Evolutionary conservation across 2,329 filamentous ascomycete species (phyloP).

Genomic region (Cytospora leucostoma): DNA sequence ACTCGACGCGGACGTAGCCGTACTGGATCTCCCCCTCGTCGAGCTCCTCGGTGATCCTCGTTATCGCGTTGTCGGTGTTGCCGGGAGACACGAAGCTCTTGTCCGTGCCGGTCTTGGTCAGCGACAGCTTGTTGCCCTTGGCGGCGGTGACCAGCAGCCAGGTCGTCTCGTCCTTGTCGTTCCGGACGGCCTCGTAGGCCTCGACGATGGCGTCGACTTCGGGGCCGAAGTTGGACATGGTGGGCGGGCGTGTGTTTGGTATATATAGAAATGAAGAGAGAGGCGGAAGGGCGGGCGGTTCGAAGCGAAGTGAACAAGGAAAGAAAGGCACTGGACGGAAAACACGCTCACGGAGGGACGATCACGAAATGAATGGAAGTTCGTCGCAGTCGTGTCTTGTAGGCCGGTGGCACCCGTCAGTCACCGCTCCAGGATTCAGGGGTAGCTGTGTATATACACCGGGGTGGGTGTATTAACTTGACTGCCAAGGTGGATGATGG

Average conservation of each 20-base stretch:
- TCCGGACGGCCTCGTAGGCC: constrained; percentile 68
- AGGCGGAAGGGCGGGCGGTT: neutral
- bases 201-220: constrained; percentile 52
- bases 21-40: constrained; percentile 65
- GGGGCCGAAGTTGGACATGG: constrained; percentile 60
- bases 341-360: neutral
- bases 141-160: constrained; percentile 65
- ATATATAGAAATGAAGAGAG: neutral
- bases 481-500: neutral
- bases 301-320: neutral
- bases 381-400: constrained; percentile 22
- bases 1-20: constrained; percentile 66
- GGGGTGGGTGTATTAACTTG: neutral
- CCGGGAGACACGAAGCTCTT: constrained; percentile 60
- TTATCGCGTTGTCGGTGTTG: constrained; percentile 65
- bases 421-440: constrained; percentile 1
- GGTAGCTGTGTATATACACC: neutral
- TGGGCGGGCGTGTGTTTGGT: constrained; percentile 20
- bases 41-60: constrained; percentile 54
- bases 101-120: constrained; percentile 60
- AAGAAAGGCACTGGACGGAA: neutral
- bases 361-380: neutral
- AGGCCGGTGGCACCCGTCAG: neutral
- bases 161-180: constrained; percentile 65
- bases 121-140: constrained; percentile 56